Evolutionary conservation across 2,329 filamentous ascomycete species (phyloP), one percentile per base, ranked within the genome.

Genomic region (Ascochyta clinopodiicola): DNA sequence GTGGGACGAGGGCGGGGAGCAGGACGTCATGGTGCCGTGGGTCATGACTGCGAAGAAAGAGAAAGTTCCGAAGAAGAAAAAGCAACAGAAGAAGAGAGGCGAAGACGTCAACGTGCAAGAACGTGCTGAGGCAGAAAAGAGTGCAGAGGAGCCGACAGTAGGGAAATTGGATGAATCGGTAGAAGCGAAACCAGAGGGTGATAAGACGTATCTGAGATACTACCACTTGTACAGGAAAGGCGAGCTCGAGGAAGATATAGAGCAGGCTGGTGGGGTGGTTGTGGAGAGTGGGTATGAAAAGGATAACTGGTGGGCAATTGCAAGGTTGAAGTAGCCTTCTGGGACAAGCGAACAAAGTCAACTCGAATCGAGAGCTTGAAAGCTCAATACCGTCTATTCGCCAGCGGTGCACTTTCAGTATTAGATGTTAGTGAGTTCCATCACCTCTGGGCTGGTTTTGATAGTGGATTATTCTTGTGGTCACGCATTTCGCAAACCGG

Each of bases 281-380:
- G 68, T 95, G 22, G 88, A 91, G 62, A 86, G 86, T 56, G 95
- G 95, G 31, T 99, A 98, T 77, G 95, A 99, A 73, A 93, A 88
- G 79, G 95, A 98, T 73, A 99, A 99, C 78, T 98, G 95, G 95
- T 99, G 94, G 94, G 92, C 88, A 49, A 88, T 96, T 72, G 84
- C 81, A 13, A 59, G 48, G 15, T 45, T 51, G 3, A 52, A 27
- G 34, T 63, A 35, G 58, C 15, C 6, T 1, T n/a, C 10, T 29
- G 13, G 15, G 12, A 1, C 15, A 6, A 31, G 15, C 15, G 12
- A 1, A 35, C 1, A 17, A 17, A 35, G n/a, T 35, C 15, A 35
- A 17, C 2, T 35, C 32, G 4, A 19, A 35, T 35, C 32, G n/a
- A 19, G n/a, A 17, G 9, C 2, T 3, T 5, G 6, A 31, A 13